A percentile compares a stretch with the other conserved stretches of the same genome.
phyloP scores from a whole-genome alignment of 2,329 filamentous ascomycete genomes.

The Penicillium sp. region DNA sequence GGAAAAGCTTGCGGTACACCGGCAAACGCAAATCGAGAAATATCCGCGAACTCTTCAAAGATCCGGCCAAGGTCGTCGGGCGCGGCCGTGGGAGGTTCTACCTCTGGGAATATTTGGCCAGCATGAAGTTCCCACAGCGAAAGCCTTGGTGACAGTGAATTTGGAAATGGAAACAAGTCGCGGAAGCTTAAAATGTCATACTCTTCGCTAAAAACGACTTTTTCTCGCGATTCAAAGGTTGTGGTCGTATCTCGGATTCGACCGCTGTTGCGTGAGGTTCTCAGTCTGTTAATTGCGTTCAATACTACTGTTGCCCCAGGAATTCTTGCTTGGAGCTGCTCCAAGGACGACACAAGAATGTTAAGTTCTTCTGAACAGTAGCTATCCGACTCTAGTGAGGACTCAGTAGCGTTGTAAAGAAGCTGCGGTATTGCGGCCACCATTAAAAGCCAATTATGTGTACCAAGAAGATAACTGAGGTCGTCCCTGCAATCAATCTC shows the following conservation, averaged over 20 bases:
- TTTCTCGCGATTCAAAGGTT: neutral
- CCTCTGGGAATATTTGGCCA: neutral
- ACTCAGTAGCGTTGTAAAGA: neutral
- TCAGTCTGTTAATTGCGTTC: constrained; percentile 3
- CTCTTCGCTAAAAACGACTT: neutral
- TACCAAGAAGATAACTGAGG: neutral
- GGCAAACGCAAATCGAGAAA: neutral
- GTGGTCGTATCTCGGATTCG: neutral
- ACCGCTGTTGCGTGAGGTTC: constrained; percentile 2
- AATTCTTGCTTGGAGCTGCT: constrained; percentile 3
- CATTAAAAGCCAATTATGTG: neutral
- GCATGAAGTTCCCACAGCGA: neutral
- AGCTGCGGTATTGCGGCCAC: neutral
- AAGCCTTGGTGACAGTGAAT: neutral
- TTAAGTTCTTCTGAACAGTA: neutral
- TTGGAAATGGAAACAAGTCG: neutral
- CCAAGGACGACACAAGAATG: neutral
- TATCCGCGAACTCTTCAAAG: neutral
- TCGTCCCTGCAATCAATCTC: neutral
- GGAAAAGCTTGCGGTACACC: neutral
- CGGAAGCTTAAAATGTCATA: neutral
- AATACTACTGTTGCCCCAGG: constrained; percentile 3
- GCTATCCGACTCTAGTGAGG: neutral
- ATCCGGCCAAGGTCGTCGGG: neutral
- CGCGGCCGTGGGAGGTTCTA: neutral